Evolutionary conservation across 495 filamentous ascomycete genomes (phyloP).

Genomic region (Daldinia grandis): DNA sequence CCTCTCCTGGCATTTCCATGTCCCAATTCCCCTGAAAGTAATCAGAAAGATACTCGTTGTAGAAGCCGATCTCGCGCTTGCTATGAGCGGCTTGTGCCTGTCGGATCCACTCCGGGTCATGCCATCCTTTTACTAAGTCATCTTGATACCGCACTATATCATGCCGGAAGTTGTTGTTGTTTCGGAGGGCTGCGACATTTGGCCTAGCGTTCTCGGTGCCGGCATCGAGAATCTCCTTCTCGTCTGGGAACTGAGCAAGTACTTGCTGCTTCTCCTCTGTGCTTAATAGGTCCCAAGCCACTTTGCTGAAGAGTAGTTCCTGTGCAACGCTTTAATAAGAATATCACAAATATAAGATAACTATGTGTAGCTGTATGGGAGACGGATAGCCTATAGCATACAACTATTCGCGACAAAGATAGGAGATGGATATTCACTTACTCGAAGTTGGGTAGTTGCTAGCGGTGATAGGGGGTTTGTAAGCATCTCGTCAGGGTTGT

Average conservation of each 20-base stretch:
- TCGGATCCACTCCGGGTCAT: slow-evolving; percentile 71
- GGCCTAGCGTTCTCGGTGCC: slow-evolving; percentile 49
- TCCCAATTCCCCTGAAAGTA: slow-evolving; percentile 78
- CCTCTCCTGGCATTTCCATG: slow-evolving; percentile 57
- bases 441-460: slow-evolving; percentile 63
- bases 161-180: slow-evolving; percentile 56
- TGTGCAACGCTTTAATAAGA: slow-evolving; percentile 38
- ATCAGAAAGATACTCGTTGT: slow-evolving; percentile 71
- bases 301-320: slow-evolving; percentile 64
- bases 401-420: not conserved
- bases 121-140: slow-evolving; percentile 67
- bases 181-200: slow-evolving; percentile 47
- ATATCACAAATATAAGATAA: not conserved
- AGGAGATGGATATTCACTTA: slow-evolving; percentile 45
- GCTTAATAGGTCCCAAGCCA: slow-evolving; percentile 66
- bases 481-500: slow-evolving; percentile 49
- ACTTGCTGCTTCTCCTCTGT: slow-evolving; percentile 64
- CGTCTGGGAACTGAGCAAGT: slow-evolving; percentile 64
- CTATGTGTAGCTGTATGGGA: not conserved
- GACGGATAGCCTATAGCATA: not conserved
- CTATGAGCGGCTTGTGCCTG: slow-evolving; percentile 70
- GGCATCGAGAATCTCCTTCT: slow-evolving; percentile 46
- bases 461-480: slow-evolving; percentile 65
- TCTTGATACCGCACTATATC: slow-evolving; percentile 55
- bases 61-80: slow-evolving; percentile 70